Percentiles rank a stretch among this genome's conserved stretches.
Conservation (phyloP, 805 yeast species). For the Nakazawaea wyomingensis region DNA sequence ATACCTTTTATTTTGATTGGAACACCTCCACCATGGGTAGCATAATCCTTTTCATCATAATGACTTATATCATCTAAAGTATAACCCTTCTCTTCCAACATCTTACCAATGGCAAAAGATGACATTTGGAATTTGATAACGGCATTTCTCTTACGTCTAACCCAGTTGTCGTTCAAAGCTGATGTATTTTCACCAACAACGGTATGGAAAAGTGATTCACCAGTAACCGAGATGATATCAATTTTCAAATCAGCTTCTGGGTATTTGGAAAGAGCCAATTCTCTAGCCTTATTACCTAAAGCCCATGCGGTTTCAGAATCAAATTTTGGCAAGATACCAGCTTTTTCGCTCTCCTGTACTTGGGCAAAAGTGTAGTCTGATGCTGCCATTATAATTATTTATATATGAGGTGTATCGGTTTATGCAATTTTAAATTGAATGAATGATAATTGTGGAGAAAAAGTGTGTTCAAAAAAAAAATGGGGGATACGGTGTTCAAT, state of each 20-base stretch:
- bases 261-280: constrained; percentile 24
- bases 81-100: constrained; percentile 30
- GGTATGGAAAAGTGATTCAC: constrained; percentile 43
- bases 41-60: constrained; percentile 38
- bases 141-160: constrained; percentile 42
- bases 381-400: neutral
- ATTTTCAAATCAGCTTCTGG: constrained; percentile 33
- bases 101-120: constrained; percentile 42
- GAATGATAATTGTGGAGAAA: too few relatives aligned
- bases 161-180: constrained; percentile 52
- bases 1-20: constrained; percentile 34
- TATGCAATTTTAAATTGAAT: too few relatives aligned
- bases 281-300: constrained; percentile 38
- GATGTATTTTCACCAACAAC: constrained; percentile 28
- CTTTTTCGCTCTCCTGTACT: neutral
- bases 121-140: constrained; percentile 44
- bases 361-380: neutral
- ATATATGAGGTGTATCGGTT: too few relatives aligned
- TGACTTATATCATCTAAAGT: constrained; percentile 33
- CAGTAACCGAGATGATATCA: constrained; percentile 40
- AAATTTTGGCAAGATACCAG: constrained; percentile 14
- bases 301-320: constrained; percentile 38
- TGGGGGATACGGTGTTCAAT: too few relatives aligned
- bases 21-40: constrained; percentile 53
- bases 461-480: too few relatives aligned